Base-by-base conservation (phyloP, 1,139 yeast genomes). In the Nakaseomyces glabratus region DNA sequence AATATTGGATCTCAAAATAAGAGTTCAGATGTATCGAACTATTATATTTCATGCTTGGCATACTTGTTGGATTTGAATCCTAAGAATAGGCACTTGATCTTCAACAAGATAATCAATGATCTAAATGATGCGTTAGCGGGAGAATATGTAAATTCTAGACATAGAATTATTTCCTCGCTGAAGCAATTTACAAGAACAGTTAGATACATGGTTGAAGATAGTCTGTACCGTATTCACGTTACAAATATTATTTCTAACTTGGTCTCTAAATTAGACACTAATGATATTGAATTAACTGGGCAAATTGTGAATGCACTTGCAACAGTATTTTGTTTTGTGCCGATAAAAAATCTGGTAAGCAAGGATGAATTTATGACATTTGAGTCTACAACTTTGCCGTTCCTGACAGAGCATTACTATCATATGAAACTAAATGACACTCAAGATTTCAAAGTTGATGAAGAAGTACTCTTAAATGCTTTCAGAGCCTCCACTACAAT, bases 221-320 rank as follows among this genome's bases (percentile, higher is more conserved):
- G 82, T 1, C 58, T 76, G 2, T 85, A 71, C 54, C 66, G 95
- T 35, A 77, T 84, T 10, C 98, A 90, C 51, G 62, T 85, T 18
- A 74, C 93, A 0, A 73, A 93, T 37, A 63, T 90, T 14, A 55
- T 88, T 25, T 72, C 76, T 34, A 66, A 85, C 55, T 63, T 81
- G 1, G 58, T 88, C 10, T 85, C 88, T 0, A 95, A 93, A 16
- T 76, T 90, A 29, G 97, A 90, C 54, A 74, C 93, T 0, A 90
- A 88, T 55, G 98, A 90, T 57, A 67, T 86, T 36, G 70, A 67
- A 18, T 76, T 88, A 51, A 79, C 95, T 0, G 65, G 78, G 20
- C 69, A 73, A 35, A 73, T 95, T 0, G 62, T 88, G 33, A 74
- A 78, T 42, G 71, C 82, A 15, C 69, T 90, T 41, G 79, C 85